Conservation (phyloP, 768 basidiomycete species). For the Coprinopsis strossmayeri region DNA sequence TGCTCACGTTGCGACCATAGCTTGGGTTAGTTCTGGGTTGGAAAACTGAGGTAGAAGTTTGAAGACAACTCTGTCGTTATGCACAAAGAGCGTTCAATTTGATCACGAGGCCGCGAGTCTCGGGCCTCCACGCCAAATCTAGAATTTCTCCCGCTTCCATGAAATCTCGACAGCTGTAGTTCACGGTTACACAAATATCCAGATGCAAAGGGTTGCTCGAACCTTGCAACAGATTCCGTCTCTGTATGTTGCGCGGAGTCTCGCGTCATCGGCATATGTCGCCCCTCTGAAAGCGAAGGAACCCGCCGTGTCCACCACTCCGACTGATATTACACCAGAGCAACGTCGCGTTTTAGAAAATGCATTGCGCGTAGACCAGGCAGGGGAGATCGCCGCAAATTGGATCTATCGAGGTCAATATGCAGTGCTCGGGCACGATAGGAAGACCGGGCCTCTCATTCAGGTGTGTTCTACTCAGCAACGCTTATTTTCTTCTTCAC, state of each 20-base stretch:
- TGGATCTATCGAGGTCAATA: constrained; percentile 92
- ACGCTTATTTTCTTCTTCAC: neutral
- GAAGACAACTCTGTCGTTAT: constrained; percentile 3
- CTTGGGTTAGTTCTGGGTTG: constrained; percentile 5
- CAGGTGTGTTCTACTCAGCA: constrained; percentile 43
- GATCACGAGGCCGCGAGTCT: constrained; percentile 2
- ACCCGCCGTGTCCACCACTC: constrained; percentile 47
- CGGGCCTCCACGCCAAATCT: neutral
- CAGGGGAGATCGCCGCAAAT: constrained; percentile 93
- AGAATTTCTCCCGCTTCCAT: neutral
- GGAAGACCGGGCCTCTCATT: constrained; percentile 53
- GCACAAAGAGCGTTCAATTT: constrained; percentile 1
- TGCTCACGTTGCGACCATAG: constrained; percentile 39
- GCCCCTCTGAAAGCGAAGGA: constrained; percentile 27
- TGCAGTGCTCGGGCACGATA: constrained; percentile 60
- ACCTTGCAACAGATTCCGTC: neutral
- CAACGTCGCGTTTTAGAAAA: constrained; percentile 50
- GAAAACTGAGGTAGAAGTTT: neutral
- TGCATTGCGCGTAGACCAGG: constrained; percentile 89
- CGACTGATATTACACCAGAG: constrained; percentile 38
- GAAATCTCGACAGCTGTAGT: neutral
- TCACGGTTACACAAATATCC: too few species aligned
- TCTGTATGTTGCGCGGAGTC: neutral
- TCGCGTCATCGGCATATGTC: constrained; percentile 45
- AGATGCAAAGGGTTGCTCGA: neutral